Conservation (phyloP, 129 eudicot species). For the Chrysanthemum seticuspe region DNA sequence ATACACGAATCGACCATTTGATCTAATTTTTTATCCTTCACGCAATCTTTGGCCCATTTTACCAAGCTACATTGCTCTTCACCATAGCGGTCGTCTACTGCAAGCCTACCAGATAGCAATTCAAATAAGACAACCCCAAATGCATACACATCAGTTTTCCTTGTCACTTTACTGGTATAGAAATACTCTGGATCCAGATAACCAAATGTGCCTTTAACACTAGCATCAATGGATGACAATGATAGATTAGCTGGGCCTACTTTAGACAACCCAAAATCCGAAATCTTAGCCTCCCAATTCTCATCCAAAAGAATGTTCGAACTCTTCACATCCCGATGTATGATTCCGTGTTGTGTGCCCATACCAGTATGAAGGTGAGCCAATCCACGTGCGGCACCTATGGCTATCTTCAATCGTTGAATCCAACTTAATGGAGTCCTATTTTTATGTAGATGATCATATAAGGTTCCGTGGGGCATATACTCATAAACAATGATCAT, state of each 20-base stretch:
- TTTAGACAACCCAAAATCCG: constrained; percentile 19
- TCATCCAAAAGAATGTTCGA: constrained; percentile 18
- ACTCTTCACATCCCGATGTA: constrained; percentile 18
- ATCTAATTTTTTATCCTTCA: constrained; percentile 6
- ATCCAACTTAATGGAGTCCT: constrained; percentile 10
- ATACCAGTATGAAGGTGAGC: constrained; percentile 12
- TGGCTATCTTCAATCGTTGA: constrained; percentile 13
- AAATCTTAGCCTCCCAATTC: constrained; percentile 5
- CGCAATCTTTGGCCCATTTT: constrained; percentile 23
- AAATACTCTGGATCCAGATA: constrained; percentile 21
- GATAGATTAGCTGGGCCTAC: background rate
- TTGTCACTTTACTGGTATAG: background rate
- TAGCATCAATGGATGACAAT: background rate
- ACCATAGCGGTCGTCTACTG: background rate
- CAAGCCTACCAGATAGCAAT: constrained; percentile 21
- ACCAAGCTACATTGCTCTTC: constrained; percentile 20
- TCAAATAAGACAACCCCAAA: constrained; percentile 22
- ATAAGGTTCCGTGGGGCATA: constrained; percentile 10
- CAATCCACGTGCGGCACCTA: constrained; percentile 21
- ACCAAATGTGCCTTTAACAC: constrained; percentile 12
- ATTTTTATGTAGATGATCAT: constrained; percentile 9
- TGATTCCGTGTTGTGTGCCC: constrained; percentile 6
- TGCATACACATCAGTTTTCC: constrained; percentile 18
- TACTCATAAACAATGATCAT: constrained; percentile 20
- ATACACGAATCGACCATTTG: constrained; percentile 10